phyloP scores from a whole-genome alignment of 768 basidiomycete species.

The Leccinum uliginosum region DNA sequence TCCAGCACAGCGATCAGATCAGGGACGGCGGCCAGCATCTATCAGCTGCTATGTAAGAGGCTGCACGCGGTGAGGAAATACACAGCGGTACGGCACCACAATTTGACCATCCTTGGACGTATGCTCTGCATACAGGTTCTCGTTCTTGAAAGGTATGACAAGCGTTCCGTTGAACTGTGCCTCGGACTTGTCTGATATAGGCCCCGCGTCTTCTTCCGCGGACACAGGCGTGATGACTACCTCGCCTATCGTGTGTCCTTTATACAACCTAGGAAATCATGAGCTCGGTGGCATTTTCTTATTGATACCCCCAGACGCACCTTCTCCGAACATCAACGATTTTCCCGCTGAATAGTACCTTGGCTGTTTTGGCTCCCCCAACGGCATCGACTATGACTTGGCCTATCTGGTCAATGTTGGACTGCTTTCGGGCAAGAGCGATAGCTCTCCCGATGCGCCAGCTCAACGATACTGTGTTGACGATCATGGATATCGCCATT shows the following conservation, averaged over 20 bases:
- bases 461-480: slow-evolving; percentile 52
- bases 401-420: slow-evolving; percentile 36
- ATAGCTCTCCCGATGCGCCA: slow-evolving; percentile 64
- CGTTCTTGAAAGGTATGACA: slow-evolving; percentile 59
- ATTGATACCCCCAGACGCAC: slow-evolving; percentile 5
- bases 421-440: slow-evolving; percentile 45
- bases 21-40: slow-evolving; percentile 56
- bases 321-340: slow-evolving; percentile 47
- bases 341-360: slow-evolving; percentile 54
- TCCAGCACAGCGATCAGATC: slow-evolving; percentile 64
- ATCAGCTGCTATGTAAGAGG: slow-evolving; percentile 5
- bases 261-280: slow-evolving; percentile 22
- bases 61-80: neutral
- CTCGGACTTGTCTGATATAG: slow-evolving; percentile 16
- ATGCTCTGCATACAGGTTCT: slow-evolving; percentile 50
- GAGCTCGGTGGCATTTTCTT: neutral
- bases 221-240: slow-evolving; percentile 29
- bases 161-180: slow-evolving; percentile 31
- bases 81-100: slow-evolving; percentile 11
- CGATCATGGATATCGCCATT: slow-evolving; percentile 38
- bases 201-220: slow-evolving; percentile 26
- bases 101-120: slow-evolving; percentile 26
- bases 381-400: slow-evolving; percentile 34
- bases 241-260: slow-evolving; percentile 39
- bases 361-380: slow-evolving; percentile 33